Evolutionary conservation across 2,329 filamentous ascomycete genomes (phyloP).

Genomic region (Penicillium sumatraense): DNA sequence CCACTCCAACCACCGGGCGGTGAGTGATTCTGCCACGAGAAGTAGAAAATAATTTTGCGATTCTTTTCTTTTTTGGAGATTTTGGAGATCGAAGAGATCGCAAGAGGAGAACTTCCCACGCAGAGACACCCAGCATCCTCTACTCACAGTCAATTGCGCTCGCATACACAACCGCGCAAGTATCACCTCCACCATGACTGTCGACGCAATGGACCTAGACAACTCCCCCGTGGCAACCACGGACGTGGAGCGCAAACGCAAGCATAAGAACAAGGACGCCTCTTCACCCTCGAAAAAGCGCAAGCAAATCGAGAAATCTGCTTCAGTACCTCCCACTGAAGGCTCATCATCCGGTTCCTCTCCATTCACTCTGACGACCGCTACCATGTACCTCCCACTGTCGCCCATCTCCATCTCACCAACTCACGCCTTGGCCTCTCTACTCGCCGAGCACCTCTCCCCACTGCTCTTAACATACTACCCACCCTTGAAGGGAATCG

Average conservation of each 20-base stretch:
- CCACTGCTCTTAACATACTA: slow-evolving; percentile 68
- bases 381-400: slow-evolving; percentile 71
- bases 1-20: slow-evolving; percentile 27
- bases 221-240: slow-evolving; percentile 24
- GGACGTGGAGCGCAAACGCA: slow-evolving; percentile 45
- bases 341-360: slow-evolving; percentile 50
- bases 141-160: not conserved
- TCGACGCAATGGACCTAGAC: slow-evolving; percentile 47
- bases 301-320: slow-evolving; percentile 37
- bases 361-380: slow-evolving; percentile 78
- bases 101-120: not conserved
- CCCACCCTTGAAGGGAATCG: slow-evolving; percentile 61
- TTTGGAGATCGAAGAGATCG: not conserved
- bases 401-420: slow-evolving; percentile 60
- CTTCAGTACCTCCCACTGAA: slow-evolving; percentile 33
- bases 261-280: slow-evolving; percentile 47
- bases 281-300: slow-evolving; percentile 48
- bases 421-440: slow-evolving; percentile 58
- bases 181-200: slow-evolving; percentile 38
- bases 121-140: too few relatives aligned
- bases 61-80: slow-evolving; percentile 12
- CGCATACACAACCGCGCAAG: slow-evolving; percentile 16
- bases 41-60: slow-evolving; percentile 25
- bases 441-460: slow-evolving; percentile 65
- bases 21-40: slow-evolving; percentile 1